phyloP scores from a whole-genome alignment of 208 protist species.

The Acanthamoeba triangularis region DNA sequence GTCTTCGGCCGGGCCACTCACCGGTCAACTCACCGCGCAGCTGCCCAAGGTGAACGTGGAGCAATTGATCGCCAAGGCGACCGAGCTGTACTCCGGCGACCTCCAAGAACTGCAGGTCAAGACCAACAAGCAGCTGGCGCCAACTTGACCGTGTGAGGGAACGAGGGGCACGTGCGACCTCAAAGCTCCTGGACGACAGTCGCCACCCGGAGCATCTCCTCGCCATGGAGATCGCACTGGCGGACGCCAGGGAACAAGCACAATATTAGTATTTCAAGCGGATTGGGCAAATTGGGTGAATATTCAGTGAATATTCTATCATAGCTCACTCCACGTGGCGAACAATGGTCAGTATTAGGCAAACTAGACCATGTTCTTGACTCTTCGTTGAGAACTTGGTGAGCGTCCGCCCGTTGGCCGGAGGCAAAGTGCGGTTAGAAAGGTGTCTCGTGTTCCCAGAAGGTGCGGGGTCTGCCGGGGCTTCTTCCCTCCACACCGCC shows the following conservation, averaged over 20 bases:
- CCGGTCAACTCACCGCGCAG: background rate
- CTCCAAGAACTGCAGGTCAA: background rate
- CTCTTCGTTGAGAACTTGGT: background rate
- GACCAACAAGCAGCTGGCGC: background rate
- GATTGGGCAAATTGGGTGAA: background rate
- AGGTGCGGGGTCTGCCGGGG: background rate
- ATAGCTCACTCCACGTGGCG: background rate
- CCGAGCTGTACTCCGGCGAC: background rate
- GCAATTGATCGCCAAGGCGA: background rate
- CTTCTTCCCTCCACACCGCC: too few species aligned
- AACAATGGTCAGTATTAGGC: background rate
- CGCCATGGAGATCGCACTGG: background rate
- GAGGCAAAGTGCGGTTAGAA: background rate
- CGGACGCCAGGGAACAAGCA: too few species aligned
- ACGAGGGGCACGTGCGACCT: background rate
- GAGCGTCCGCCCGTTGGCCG: background rate
- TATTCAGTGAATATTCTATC: background rate
- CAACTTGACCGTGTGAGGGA: constrained; percentile 11
- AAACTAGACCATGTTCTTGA: background rate
- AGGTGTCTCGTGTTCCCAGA: background rate
- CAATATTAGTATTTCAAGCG: too few species aligned
- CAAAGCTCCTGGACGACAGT: background rate
- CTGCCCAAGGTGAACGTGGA: constrained; percentile 35
- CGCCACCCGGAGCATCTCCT: background rate
- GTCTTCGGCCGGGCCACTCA: background rate